Evolutionary conservation across 2,329 filamentous ascomycete genomes (phyloP), one percentile per base, ranked within the genome.

Genomic region (Coniochaeta sp.): DNA sequence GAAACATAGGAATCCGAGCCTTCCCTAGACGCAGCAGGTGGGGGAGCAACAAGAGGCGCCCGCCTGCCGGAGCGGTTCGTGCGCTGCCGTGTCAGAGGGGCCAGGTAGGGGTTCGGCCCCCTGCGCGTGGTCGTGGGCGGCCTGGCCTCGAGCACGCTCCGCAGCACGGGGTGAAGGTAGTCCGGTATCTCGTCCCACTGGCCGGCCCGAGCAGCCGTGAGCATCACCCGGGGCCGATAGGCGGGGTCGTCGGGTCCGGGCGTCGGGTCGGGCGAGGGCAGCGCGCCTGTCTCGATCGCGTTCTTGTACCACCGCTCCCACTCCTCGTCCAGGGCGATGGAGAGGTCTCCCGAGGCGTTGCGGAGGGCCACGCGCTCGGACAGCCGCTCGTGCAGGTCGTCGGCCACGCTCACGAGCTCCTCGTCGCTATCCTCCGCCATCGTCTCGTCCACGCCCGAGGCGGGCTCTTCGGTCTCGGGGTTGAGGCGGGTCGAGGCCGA

Each of bases 301-400:
- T 84, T 82, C 67, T 88, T 88, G 54, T 88, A 71, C 79, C 84
- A 89, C 64, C 86, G 83, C 65, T 89, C 85, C 83, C 83, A 88
- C 59, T 85, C 83, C 56, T 86, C 83, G 61, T 88, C 85, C 57
- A 88, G 74, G 24, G 81, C 75, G 46, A 78, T 74, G 14, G 76
- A 75, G 27, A 67, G 68, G 56, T 83, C 79, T 40, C 82, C 83
- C 4, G 81, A 60, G 20, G 55, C 78, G 56, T 84, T 81, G 51
- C 81, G 78, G 46, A 80, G 75, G 14, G 82, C 83, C 7, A 81
- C 83, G 47, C 82, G 79, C 54, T 82, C 79, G 49, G 81, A 74
- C 22, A 88, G 77, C n/a, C 79, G 78, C 63, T 84, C 76, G 60
- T 87, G 87, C 50, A 85, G 67, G 47, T 75, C 75, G 49, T 82